These are phyloP conservation scores for Globisporangium lucens DNA, from an alignment of 352 stramenopile species.

Conservation along the genomic window DNA sequence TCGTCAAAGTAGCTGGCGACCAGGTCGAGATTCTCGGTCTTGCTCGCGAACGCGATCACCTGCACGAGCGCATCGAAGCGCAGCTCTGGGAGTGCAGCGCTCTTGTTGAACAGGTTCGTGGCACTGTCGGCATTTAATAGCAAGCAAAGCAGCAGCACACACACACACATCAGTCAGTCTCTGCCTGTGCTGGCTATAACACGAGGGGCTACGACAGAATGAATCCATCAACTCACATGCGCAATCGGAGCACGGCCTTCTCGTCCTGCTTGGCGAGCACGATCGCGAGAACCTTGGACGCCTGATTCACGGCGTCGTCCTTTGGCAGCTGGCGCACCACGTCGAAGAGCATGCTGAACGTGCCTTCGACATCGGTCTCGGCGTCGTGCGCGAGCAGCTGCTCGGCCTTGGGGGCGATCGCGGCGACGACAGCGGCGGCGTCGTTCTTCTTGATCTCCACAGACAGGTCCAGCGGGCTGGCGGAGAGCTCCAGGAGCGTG, in stretches of 20 bases:
- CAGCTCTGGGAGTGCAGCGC: slow-evolving; percentile 46
- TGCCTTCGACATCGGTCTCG: slow-evolving; percentile 77
- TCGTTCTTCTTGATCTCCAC: slow-evolving; percentile 68
- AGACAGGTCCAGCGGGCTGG: slow-evolving; percentile 37
- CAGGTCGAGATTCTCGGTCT: slow-evolving; percentile 57
- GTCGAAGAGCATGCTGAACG: slow-evolving; percentile 66
- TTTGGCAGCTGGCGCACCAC: slow-evolving; percentile 37
- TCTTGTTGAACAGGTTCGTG: slow-evolving; percentile 76
- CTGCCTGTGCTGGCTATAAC: background rate
- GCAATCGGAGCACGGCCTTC: slow-evolving; percentile 65
- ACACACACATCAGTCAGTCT: slow-evolving; percentile 4
- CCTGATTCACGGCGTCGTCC: slow-evolving; percentile 29
- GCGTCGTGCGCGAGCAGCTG: slow-evolving; percentile 61
- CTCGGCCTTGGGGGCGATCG: slow-evolving; percentile 45
- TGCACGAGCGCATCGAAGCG: slow-evolving; percentile 67
- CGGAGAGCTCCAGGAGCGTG: slow-evolving; percentile 58
- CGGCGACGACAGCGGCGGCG: slow-evolving; percentile 39
- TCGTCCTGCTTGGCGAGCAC: slow-evolving; percentile 45
- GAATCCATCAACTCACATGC: slow-evolving; percentile 38
- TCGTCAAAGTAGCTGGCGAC: slow-evolving; percentile 69
- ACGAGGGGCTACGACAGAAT: background rate
- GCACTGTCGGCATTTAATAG: slow-evolving; percentile 25
- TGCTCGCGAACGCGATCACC: slow-evolving; percentile 55
- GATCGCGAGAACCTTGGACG: slow-evolving; percentile 45
- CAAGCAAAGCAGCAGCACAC: background rate